These are phyloP conservation scores for Venturia oleaginea DNA, from an alignment of 2,329 filamentous ascomycete genomes.

Conservation along the genomic window DNA sequence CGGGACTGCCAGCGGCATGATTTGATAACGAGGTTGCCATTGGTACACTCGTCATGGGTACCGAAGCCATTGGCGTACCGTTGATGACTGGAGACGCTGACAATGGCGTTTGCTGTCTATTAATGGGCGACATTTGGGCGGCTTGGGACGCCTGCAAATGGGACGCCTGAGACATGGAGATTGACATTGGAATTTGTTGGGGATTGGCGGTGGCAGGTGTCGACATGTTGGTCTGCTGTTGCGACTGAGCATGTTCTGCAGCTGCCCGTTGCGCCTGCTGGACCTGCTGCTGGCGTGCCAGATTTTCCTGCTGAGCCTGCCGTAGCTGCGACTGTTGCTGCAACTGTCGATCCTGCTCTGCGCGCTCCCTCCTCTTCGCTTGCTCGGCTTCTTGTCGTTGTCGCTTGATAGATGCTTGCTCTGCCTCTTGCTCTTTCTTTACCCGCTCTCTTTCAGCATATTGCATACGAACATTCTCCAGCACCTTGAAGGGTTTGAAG, in stretches of 20 bases:
- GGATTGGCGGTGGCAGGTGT: conserved; percentile 18
- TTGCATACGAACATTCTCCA: conserved; percentile 73
- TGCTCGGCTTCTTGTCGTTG: conserved; percentile 21
- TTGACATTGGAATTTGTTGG: conserved; percentile 33
- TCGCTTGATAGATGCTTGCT: conserved; percentile 33
- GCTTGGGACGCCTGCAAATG: conserved; percentile 18
- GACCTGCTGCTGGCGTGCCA: conserved; percentile 40
- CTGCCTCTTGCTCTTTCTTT: conserved; percentile 44
- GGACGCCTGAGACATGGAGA: conserved; percentile 31
- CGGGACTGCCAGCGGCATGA: conserved; percentile 56
- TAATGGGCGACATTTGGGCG: conserved; percentile 25
- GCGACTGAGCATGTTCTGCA: conserved; percentile 36
- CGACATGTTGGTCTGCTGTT: conserved; percentile 15
- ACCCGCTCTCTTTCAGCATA: conserved; percentile 60
- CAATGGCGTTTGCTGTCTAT: conserved; percentile 54
- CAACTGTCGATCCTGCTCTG: conserved; percentile 17
- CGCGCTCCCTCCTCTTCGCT: conserved; percentile 17
- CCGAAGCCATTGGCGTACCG: conserved; percentile 32
- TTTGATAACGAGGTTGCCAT: conserved; percentile 51
- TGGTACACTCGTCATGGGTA: conserved; percentile 38
- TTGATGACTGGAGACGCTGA: conserved; percentile 52
- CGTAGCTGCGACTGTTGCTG: conserved; percentile 24
- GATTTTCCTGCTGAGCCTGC: conserved; percentile 36
- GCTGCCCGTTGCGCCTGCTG: conserved; percentile 35
- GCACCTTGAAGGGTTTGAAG: conserved; percentile 85